These are phyloP conservation scores for Ilyonectria sp. DNA, from an alignment of 2,329 filamentous ascomycete genomes.

Conservation along the genomic window DNA sequence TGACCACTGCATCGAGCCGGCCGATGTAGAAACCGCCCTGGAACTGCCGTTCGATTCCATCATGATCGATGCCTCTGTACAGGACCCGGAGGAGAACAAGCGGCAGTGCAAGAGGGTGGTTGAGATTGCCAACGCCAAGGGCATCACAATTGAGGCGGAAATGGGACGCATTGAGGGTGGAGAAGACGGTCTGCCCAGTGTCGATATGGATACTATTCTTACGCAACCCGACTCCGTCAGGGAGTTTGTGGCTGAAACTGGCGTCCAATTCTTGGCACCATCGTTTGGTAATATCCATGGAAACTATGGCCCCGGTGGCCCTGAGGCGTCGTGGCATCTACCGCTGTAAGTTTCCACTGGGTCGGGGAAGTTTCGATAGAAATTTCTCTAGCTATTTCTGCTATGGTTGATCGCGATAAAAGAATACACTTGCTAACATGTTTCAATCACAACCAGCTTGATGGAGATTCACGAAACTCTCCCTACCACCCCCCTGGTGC, in stretches of 20 bases:
- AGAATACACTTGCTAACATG: background rate
- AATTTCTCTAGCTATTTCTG: too few species aligned
- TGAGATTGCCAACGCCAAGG: conserved; percentile 69
- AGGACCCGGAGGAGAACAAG: conserved; percentile 75
- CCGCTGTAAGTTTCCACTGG: conserved; percentile 14
- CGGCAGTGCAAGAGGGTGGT: conserved; percentile 70
- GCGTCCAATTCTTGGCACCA: conserved; percentile 27
- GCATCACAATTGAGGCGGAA: conserved; percentile 76
- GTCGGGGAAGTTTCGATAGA: too few species aligned
- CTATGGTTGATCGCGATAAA: too few species aligned
- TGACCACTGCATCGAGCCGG: conserved; percentile 66
- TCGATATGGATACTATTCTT: conserved; percentile 27
- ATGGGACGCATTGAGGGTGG: conserved; percentile 59
- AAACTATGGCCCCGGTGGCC: conserved; percentile 19
- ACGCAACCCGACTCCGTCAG: conserved; percentile 21
- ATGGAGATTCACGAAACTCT: conserved; percentile 25
- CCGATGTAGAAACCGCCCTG: conserved; percentile 48
- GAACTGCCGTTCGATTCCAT: conserved; percentile 71
- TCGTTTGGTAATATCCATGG: conserved; percentile 32
- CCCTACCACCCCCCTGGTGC: conserved; percentile 16
- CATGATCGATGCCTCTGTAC: conserved; percentile 78
- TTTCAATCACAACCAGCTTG: conserved; percentile 12
- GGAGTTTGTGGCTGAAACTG: conserved; percentile 23
- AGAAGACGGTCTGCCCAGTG: conserved; percentile 27
- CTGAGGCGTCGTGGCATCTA: conserved; percentile 13